These are phyloP conservation scores for Ploettnerulaceae sp. DNA, from an alignment of 2,329 filamentous ascomycete genomes.

Conservation along the genomic window DNA sequence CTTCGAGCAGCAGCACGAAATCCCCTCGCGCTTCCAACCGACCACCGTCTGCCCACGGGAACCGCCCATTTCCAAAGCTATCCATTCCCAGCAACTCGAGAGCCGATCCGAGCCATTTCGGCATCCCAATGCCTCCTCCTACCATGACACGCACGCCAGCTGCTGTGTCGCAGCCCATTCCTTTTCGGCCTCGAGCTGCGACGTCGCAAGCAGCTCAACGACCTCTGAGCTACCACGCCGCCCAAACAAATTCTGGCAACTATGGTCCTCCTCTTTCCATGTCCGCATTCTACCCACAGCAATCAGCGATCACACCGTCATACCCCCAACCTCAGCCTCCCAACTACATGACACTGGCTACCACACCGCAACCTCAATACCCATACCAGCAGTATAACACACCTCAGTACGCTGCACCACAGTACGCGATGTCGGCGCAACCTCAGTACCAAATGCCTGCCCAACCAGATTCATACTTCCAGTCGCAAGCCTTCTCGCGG, in stretches of 20 bases:
- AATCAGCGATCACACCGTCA: conserved; percentile 13
- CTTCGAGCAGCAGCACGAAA: conserved; percentile 19
- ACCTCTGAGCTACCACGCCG: conserved; percentile 24
- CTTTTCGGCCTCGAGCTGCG: conserved; percentile 25
- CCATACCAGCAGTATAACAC: background rate
- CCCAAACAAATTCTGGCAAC: conserved; percentile 11
- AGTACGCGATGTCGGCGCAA: conserved; percentile 10
- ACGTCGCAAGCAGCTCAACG: conserved; percentile 24
- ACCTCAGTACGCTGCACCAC: conserved; percentile 3
- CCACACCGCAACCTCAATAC: conserved; percentile 11
- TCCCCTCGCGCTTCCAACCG: conserved; percentile 23
- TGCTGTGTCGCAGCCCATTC: conserved; percentile 21
- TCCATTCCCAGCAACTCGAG: conserved; percentile 6
- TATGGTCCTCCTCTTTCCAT: conserved; percentile 25
- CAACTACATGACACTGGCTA: conserved; percentile 19
- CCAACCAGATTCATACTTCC: conserved; percentile 10
- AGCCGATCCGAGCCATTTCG: conserved; percentile 28
- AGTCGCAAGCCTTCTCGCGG: conserved; percentile 19
- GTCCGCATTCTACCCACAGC: conserved; percentile 24
- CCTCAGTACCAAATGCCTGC: conserved; percentile 5
- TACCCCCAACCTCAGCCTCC: conserved; percentile 23
- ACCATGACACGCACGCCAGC: conserved; percentile 6
- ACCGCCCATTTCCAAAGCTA: conserved; percentile 11
- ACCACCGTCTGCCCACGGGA: conserved; percentile 23
- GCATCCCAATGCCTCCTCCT: conserved; percentile 15